Evolutionary conservation across 441 rosid species (phyloP).

Genomic region (Eruca vesicaria): DNA sequence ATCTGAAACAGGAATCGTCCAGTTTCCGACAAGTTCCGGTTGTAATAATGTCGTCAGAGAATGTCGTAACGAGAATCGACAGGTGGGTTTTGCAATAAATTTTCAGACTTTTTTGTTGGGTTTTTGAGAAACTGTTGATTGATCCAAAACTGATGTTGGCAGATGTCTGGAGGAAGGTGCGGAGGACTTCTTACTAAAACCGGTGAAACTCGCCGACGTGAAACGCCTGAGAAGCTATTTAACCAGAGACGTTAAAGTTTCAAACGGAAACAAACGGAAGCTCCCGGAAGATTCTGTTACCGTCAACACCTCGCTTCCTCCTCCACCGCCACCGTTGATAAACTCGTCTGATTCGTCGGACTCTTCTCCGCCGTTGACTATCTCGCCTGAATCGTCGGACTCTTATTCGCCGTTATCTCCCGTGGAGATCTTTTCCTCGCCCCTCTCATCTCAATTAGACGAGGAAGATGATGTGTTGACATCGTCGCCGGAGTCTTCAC

Average conservation of each 20-base stretch:
- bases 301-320: slow-evolving; percentile 35
- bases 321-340: slow-evolving; percentile 28
- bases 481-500: slow-evolving; percentile 16
- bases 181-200: slow-evolving; percentile 84
- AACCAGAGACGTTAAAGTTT: slow-evolving; percentile 39
- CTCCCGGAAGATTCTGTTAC: slow-evolving; percentile 38
- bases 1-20: slow-evolving; percentile 64
- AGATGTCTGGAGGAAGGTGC: slow-evolving; percentile 98
- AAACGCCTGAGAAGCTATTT: slow-evolving; percentile 60
- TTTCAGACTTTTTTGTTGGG: neutral
- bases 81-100: slow-evolving; percentile 39
- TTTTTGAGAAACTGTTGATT: neutral
- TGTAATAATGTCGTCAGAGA: slow-evolving; percentile 93
- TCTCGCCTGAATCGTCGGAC: slow-evolving; percentile 35
- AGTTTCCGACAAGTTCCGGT: slow-evolving; percentile 75
- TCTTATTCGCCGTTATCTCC: slow-evolving; percentile 48
- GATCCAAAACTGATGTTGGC: neutral
- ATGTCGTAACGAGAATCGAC: slow-evolving; percentile 75
- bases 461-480: slow-evolving; percentile 19
- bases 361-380: slow-evolving; percentile 30
- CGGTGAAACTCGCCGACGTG: slow-evolving; percentile 89
- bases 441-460: neutral
- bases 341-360: slow-evolving; percentile 35
- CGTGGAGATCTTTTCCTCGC: slow-evolving; percentile 31
- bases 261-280: slow-evolving; percentile 53